Evolutionary conservation across 441 rosid genomes (phyloP).

Genomic region (Populus tomentosa): DNA sequence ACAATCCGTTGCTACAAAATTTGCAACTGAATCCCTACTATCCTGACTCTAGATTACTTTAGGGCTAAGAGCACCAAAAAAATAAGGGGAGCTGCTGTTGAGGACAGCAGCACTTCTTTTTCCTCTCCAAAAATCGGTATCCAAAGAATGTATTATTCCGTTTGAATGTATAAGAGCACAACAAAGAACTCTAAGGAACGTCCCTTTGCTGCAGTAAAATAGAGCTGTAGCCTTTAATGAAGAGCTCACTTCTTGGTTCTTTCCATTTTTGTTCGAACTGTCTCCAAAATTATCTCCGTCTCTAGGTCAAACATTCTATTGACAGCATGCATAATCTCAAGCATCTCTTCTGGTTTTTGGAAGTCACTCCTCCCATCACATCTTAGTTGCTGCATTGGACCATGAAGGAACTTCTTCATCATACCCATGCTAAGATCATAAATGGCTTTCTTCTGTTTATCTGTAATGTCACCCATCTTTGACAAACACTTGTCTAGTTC

Average conservation of each 20-base stretch:
- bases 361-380: slow-evolving; percentile 50
- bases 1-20: neutral
- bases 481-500: slow-evolving; percentile 64
- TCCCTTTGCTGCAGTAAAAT: neutral
- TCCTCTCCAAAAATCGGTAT: neutral
- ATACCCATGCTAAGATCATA: slow-evolving; percentile 72
- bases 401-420: slow-evolving; percentile 67
- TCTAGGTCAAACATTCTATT: slow-evolving; percentile 77
- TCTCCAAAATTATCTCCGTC: slow-evolving; percentile 55
- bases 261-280: slow-evolving; percentile 48
- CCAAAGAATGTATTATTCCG: neutral
- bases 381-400: slow-evolving; percentile 89
- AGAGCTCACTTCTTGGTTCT: slow-evolving; percentile 41
- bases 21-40: neutral
- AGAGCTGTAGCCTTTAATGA: neutral
- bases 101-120: neutral
- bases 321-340: slow-evolving; percentile 76
- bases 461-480: slow-evolving; percentile 58
- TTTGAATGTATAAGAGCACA: neutral
- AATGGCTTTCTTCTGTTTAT: slow-evolving; percentile 56
- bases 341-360: slow-evolving; percentile 59
- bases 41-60: neutral
- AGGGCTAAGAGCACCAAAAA: neutral
- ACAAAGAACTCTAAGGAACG: neutral
- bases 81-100: too few relatives aligned